Evolutionary conservation across 2,329 filamentous ascomycete genomes (phyloP).

Genomic region (Neurospora crassa): DNA sequence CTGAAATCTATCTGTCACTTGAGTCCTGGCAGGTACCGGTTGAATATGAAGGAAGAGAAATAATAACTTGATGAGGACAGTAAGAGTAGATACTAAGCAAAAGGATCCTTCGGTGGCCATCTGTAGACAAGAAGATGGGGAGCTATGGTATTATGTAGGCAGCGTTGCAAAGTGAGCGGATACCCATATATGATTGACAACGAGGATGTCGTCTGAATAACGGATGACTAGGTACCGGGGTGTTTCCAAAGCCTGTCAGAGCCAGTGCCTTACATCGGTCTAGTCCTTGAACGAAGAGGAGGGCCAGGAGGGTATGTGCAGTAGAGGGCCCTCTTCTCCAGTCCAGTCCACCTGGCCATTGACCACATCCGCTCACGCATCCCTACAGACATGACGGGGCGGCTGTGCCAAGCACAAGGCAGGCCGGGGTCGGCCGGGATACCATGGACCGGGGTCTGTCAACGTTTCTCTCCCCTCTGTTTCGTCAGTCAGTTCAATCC

Average conservation of each 20-base stretch:
- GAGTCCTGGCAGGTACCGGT: not conserved
- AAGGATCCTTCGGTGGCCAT: not conserved
- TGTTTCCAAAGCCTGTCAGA: constrained; percentile 1
- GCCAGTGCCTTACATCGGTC: not conserved
- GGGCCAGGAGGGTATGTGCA: not conserved
- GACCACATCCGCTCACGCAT: not conserved
- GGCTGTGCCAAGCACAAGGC: not conserved
- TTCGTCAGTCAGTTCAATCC: not conserved
- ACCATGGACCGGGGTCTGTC: not conserved
- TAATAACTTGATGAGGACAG: not conserved
- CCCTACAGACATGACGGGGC: not conserved
- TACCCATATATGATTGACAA: constrained; percentile 16
- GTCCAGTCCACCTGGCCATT: not conserved
- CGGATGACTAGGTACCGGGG: constrained; percentile 6
- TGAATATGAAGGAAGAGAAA: not conserved
- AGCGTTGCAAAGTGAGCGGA: not conserved
- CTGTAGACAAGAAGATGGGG: not conserved
- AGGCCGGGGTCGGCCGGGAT: not conserved
- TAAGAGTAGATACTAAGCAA: not conserved
- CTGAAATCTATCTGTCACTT: not conserved
- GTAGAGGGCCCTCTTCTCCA: not conserved
- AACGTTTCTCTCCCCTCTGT: not conserved
- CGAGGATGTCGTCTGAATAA: constrained; percentile 14
- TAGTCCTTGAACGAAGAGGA: not conserved
- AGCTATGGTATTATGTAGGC: constrained; percentile 11